Conservation (phyloP, 2,329 filamentous ascomycete species). For the Pseudogymnoascus sp. region DNA sequence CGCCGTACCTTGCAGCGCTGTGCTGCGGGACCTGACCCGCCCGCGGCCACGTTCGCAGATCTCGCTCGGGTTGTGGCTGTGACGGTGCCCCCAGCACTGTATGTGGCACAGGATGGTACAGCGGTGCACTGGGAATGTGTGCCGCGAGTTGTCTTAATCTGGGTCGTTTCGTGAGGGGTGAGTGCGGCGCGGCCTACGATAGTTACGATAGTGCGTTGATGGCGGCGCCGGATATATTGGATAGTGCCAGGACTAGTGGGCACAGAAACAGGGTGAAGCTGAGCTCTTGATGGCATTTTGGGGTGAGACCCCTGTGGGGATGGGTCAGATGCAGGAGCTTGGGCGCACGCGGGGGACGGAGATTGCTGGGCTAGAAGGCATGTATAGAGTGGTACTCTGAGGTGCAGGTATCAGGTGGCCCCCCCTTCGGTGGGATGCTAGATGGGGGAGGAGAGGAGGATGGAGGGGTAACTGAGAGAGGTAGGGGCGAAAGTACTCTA, state of each 20-base stretch:
- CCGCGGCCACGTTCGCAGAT: conserved; percentile 6
- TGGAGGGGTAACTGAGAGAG: neutral
- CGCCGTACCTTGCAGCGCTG: conserved; percentile 7
- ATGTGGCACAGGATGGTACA: neutral
- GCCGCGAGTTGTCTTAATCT: neutral
- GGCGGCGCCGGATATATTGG: conserved; percentile 4
- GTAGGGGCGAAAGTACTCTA: neutral
- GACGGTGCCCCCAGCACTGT: neutral
- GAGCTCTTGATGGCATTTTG: conserved; percentile 6
- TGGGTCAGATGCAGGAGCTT: conserved; percentile 4
- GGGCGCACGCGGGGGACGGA: conserved; percentile 4
- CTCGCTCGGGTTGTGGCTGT: neutral
- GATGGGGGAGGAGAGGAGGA: conserved; percentile 3
- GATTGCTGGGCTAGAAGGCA: neutral
- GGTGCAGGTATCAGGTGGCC: conserved; percentile 1
- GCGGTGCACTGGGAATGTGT: neutral
- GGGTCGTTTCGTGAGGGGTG: neutral
- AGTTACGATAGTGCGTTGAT: conserved; percentile 3
- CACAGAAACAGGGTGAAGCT: neutral
- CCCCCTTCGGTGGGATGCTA: neutral
- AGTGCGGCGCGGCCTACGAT: neutral
- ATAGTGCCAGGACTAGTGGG: neutral
- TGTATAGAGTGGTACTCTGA: neutral
- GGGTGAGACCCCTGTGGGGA: conserved; percentile 1
- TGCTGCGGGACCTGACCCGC: neutral